phyloP scores from a whole-genome alignment of 2,329 filamentous ascomycete genomes.

The Fusarium pseudograminearum region DNA sequence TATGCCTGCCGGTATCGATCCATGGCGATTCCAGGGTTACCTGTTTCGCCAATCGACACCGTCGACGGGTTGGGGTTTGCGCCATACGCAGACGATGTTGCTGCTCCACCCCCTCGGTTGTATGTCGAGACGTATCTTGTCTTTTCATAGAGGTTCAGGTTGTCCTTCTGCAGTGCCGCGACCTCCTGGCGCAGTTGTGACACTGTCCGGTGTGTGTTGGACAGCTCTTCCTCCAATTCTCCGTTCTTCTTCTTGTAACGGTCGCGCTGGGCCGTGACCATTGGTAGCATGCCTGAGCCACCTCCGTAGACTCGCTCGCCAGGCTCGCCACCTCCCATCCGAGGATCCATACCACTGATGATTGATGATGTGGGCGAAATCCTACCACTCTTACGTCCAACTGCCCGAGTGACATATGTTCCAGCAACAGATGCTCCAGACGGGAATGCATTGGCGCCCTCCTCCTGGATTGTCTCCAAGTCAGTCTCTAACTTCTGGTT shows the following conservation, averaged over 20 bases:
- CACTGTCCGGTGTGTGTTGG: constrained; percentile 83
- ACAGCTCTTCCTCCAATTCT: constrained; percentile 90
- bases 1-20: constrained; percentile 93
- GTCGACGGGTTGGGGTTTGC: constrained; percentile 82
- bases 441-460: constrained; percentile 85
- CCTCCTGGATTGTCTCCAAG: constrained; percentile 86
- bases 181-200: constrained; percentile 91
- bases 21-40: constrained; percentile 73
- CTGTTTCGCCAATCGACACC: constrained; percentile 68
- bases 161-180: constrained; percentile 93
- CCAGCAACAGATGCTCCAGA: constrained; percentile 93
- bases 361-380: constrained; percentile 96
- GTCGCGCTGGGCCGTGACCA: constrained; percentile 98
- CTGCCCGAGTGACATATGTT: constrained; percentile 78
- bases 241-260: constrained; percentile 97
- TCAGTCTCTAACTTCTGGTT: constrained; percentile 94
- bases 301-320: constrained; percentile 74
- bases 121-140: constrained; percentile 96
- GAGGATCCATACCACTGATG: constrained; percentile 93
- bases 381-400: constrained; percentile 73
- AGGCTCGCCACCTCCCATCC: constrained; percentile 57
- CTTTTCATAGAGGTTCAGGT: constrained; percentile 96
- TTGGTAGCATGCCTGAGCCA: constrained; percentile 90
- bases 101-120: constrained; percentile 74
- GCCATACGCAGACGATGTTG: constrained; percentile 73